phyloP scores from a whole-genome alignment of 2,329 filamentous ascomycete species.

The Pseudopyrenochaeta lycopersici region DNA sequence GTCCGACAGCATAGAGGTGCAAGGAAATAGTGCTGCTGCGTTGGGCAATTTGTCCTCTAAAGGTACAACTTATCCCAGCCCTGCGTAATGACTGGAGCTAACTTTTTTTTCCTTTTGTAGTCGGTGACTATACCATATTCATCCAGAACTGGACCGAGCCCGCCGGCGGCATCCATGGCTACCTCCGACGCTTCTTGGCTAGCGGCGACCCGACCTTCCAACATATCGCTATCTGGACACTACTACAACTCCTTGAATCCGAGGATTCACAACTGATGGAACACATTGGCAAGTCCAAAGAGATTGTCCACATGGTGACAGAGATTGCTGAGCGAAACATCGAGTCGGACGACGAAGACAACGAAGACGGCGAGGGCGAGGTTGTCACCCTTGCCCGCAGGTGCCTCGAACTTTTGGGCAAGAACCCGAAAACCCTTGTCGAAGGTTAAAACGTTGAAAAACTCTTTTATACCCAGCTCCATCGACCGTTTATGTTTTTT shows the following conservation, averaged over 20 bases:
- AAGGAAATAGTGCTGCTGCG: slow-evolving; percentile 96
- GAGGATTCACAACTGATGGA: slow-evolving; percentile 90
- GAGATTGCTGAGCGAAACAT: slow-evolving; percentile 89
- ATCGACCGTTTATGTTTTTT: slow-evolving; percentile 28
- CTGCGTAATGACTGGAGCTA: slow-evolving; percentile 29
- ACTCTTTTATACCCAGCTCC: slow-evolving; percentile 33
- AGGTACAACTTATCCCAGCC: slow-evolving; percentile 64
- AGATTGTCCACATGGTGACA: slow-evolving; percentile 91
- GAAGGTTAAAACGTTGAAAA: slow-evolving; percentile 67
- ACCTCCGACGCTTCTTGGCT: slow-evolving; percentile 89
- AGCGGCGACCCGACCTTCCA: slow-evolving; percentile 98
- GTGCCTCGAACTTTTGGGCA: slow-evolving; percentile 85
- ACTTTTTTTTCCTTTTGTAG: slow-evolving; percentile 67
- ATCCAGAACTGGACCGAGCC: slow-evolving; percentile 93
- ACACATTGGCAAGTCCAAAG: slow-evolving; percentile 87
- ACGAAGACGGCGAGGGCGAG: slow-evolving; percentile 90
- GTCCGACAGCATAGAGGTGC: slow-evolving; percentile 95
- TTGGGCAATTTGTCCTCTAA: slow-evolving; percentile 96
- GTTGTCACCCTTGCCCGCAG: slow-evolving; percentile 90
- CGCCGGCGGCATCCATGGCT: slow-evolving; percentile 93
- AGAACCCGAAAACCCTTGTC: slow-evolving; percentile 80
- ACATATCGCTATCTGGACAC: slow-evolving; percentile 98
- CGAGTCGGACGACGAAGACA: slow-evolving; percentile 85
- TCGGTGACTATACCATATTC: slow-evolving; percentile 96
- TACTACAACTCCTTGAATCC: slow-evolving; percentile 93